Percentiles rank a stretch among this genome's conserved stretches.
phyloP scores from a whole-genome alignment of 352 stramenopile genomes.

The Phytophthora agathidicida region DNA sequence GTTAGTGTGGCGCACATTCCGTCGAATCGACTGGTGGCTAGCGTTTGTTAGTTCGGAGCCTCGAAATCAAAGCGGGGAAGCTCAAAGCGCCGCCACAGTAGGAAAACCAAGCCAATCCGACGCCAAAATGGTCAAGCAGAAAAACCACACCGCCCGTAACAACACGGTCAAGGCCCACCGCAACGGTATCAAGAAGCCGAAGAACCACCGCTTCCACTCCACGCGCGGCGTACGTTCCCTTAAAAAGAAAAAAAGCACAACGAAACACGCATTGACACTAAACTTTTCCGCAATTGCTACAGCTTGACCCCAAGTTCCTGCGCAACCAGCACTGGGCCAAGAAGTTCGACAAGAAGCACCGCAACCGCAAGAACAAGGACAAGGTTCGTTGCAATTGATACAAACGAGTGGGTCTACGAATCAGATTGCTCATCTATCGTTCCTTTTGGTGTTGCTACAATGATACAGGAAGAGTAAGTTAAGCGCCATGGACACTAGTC shows the following conservation, averaged over 20 bases:
- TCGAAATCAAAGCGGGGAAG: not conserved
- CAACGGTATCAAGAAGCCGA: constrained; percentile 98
- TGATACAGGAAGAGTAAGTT: constrained; percentile 56
- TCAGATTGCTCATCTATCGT: not conserved
- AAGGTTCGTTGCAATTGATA: too few relatives aligned
- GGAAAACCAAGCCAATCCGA: constrained; percentile 63
- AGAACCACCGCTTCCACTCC: constrained; percentile 95
- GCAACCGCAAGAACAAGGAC: constrained; percentile 61
- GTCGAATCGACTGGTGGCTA: constrained; percentile 33
- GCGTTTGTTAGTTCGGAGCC: constrained; percentile 30
- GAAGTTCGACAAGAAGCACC: constrained; percentile 96
- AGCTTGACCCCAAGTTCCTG: constrained; percentile 98
- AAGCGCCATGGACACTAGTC: constrained; percentile 25
- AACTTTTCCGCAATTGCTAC: too few relatives aligned
- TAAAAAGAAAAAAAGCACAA: not conserved
- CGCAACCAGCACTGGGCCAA: constrained; percentile 98
- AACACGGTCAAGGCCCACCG: constrained; percentile 97
- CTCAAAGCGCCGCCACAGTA: constrained; percentile 33
- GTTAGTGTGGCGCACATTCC: constrained; percentile 15
- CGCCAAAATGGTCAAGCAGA: constrained; percentile 93
- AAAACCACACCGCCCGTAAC: constrained; percentile 98
- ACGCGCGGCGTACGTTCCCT: constrained; percentile 88
- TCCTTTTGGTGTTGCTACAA: constrained; percentile 1
- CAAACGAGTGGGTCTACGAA: too few relatives aligned
- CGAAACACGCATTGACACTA: not conserved